A percentile compares a stretch with the other conserved stretches of the same genome.
phyloP scores from a whole-genome alignment of 768 basidiomycete genomes.

The Lactarius pseudohatsudake region DNA sequence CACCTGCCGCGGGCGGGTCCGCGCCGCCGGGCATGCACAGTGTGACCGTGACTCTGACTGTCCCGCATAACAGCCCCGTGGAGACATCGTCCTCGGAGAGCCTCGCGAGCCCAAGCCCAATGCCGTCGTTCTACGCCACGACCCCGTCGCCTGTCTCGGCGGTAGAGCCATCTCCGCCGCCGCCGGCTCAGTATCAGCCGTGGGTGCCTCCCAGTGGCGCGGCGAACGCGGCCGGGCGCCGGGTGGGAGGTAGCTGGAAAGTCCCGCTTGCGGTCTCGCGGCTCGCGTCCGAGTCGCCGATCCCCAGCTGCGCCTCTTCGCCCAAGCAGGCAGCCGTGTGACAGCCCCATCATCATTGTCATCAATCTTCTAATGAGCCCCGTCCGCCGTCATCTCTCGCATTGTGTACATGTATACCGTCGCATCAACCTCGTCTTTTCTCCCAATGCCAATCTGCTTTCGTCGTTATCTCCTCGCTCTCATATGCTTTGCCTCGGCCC shows the following conservation, averaged over 20 bases:
- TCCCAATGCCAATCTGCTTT: constrained; percentile 18
- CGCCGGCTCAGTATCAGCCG: neutral
- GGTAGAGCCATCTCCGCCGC: neutral
- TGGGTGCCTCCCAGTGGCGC: constrained; percentile 21
- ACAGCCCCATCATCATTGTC: neutral
- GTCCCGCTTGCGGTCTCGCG: constrained; percentile 13
- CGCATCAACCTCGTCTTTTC: constrained; percentile 2
- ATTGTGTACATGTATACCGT: constrained; percentile 15
- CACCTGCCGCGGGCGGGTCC: neutral
- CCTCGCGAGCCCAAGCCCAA: neutral
- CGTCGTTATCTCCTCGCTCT: constrained; percentile 23
- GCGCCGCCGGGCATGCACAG: neutral
- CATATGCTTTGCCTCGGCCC: constrained; percentile 12
- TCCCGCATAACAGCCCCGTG: neutral
- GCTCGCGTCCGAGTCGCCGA: neutral
- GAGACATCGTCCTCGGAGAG: neutral
- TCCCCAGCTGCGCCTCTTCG: constrained; percentile 10
- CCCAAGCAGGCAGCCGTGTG: constrained; percentile 14
- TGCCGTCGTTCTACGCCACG: constrained; percentile 12
- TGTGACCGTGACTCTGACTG: neutral
- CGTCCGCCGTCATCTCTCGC: neutral
- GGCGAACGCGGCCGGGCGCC: constrained; percentile 12
- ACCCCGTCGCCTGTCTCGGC: constrained; percentile 9
- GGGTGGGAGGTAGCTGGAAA: constrained; percentile 27
- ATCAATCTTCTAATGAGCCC: neutral